phyloP scores from a whole-genome alignment of 2,329 filamentous ascomycete genomes.

The Diplodia intermedia region DNA sequence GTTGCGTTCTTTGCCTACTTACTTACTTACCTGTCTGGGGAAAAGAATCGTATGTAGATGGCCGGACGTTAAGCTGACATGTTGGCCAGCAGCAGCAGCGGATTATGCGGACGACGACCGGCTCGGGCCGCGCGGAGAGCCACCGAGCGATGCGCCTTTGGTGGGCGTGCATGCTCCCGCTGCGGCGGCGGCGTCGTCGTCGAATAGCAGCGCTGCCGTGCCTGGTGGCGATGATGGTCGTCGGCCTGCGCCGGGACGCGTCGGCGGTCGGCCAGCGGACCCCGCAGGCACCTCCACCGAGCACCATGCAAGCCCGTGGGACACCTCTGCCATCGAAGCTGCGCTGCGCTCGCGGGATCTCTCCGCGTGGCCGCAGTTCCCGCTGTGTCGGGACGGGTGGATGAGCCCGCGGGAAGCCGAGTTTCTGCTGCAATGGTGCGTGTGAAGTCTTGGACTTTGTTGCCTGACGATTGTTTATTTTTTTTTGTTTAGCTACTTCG shows the following conservation, averaged over 20 bases:
- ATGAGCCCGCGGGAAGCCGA: conserved; percentile 9
- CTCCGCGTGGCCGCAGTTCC: neutral
- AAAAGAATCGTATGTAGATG: no score
- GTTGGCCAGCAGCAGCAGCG: no score
- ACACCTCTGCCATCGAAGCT: neutral
- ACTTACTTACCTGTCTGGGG: no score
- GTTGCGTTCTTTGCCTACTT: neutral
- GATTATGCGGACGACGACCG: no score
- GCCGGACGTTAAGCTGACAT: no score
- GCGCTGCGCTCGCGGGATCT: neutral
- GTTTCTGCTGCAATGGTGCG: conserved; percentile 17
- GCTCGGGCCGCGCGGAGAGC: neutral
- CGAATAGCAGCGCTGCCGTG: neutral
- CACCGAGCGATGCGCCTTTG: neutral
- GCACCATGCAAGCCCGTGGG: neutral
- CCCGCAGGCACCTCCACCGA: neutral
- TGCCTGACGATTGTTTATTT: no score
- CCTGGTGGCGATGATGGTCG: neutral
- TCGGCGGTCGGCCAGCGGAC: neutral
- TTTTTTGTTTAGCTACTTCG: neutral
- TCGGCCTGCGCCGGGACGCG: conserved; percentile 1
- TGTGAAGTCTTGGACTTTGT: neutral
- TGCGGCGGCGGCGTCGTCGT: neutral
- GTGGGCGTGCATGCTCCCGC: conserved; percentile 8
- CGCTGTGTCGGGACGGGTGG: conserved; percentile 12